Evolutionary conservation across 331 rosid genomes (phyloP).

Genomic region (Acacia pycnantha): DNA sequence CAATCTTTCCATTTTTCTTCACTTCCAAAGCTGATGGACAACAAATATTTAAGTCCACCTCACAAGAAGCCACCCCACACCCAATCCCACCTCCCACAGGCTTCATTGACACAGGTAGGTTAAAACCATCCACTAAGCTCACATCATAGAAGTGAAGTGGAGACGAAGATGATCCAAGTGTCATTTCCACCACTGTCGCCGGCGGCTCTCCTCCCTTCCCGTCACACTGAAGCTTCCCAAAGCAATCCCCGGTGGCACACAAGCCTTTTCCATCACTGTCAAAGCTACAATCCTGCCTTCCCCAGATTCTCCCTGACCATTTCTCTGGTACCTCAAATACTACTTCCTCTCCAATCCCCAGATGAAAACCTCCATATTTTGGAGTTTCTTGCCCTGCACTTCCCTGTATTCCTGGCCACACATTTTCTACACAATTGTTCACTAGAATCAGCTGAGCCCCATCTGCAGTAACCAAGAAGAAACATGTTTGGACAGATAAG

Average conservation of each 20-base stretch:
- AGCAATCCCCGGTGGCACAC: constrained; percentile 79
- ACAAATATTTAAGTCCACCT: constrained; percentile 76
- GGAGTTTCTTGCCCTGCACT: constrained; percentile 70
- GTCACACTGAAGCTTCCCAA: constrained; percentile 50
- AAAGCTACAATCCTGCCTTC: constrained; percentile 82
- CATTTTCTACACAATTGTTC: constrained; percentile 80
- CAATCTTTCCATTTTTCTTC: constrained; percentile 62
- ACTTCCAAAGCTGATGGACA: constrained; percentile 89
- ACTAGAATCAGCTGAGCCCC: constrained; percentile 80
- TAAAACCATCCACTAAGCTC: constrained; percentile 92
- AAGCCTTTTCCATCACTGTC: constrained; percentile 56
- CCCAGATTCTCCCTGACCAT: constrained; percentile 97
- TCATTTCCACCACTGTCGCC: constrained; percentile 90
- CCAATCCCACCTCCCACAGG: constrained; percentile 83
- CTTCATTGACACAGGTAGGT: constrained; percentile 80
- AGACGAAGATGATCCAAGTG: constrained; percentile 69
- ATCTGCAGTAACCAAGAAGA: constrained; percentile 46
- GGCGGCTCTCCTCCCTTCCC: constrained; percentile 80
- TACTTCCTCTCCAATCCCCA: constrained; percentile 71
- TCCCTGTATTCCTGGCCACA: constrained; percentile 95
- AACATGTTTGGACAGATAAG: neutral
- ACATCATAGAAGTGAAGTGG: constrained; percentile 87
- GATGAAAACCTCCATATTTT: constrained; percentile 76
- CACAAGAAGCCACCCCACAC: constrained; percentile 84
- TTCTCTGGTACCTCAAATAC: constrained; percentile 64